These are phyloP conservation scores for Venturia aucupariae DNA, from an alignment of 2,329 filamentous ascomycete species.

Conservation along the genomic window DNA sequence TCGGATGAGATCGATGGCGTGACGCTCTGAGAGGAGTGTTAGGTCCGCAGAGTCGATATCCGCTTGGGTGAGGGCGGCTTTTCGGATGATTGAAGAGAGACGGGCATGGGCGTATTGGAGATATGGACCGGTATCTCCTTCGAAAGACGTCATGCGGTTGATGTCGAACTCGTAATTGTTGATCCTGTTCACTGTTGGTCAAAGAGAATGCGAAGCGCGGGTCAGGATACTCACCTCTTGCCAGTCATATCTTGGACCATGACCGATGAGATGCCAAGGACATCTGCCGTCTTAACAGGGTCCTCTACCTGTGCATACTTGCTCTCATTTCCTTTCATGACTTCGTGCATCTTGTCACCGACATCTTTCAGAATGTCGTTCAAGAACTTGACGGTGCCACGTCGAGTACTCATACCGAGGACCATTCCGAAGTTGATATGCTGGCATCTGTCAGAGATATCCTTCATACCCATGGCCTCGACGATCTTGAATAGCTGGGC, in stretches of 20 bases:
- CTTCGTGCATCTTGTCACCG: constrained; percentile 92
- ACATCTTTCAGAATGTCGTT: constrained; percentile 48
- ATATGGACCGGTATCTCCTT: constrained; percentile 71
- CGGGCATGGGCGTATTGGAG: constrained; percentile 71
- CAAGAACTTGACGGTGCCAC: constrained; percentile 42
- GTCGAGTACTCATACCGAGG: constrained; percentile 54
- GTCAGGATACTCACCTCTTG: constrained; percentile 55
- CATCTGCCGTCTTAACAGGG: constrained; percentile 74
- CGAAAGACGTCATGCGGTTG: constrained; percentile 72
- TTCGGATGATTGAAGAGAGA: constrained; percentile 51
- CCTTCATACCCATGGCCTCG: constrained; percentile 51
- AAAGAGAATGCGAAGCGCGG: background rate
- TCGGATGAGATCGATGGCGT: constrained; percentile 64
- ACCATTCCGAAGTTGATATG: constrained; percentile 61
- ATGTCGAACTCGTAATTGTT: constrained; percentile 68
- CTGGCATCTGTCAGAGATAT: constrained; percentile 49
- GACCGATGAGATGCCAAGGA: constrained; percentile 82
- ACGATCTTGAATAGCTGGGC: constrained; percentile 58
- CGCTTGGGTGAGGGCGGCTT: constrained; percentile 41
- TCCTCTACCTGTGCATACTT: constrained; percentile 89
- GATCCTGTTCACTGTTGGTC: constrained; percentile 31
- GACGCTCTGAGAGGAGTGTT: constrained; percentile 58
- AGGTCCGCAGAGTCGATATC: constrained; percentile 57
- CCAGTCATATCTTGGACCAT: constrained; percentile 98
- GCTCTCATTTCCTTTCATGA: constrained; percentile 80